Evolutionary conservation across 2,329 filamentous ascomycete genomes (phyloP).

Genomic region (Rhynchosporium graminicola): DNA sequence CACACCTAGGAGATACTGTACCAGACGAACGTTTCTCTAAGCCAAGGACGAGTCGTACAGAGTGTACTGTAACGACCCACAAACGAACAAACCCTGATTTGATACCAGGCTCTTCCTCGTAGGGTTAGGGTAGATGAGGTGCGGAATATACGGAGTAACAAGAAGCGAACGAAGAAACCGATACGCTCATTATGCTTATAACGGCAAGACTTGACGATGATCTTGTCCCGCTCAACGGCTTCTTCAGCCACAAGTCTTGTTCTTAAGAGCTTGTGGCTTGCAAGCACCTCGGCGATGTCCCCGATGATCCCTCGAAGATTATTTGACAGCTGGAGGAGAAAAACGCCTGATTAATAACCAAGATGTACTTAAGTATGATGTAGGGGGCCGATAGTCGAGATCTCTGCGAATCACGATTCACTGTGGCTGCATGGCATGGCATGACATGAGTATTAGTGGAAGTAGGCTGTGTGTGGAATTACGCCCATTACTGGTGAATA

Average conservation of each 20-base stretch:
- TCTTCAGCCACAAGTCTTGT: constrained; percentile 25
- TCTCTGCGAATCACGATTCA: constrained; percentile 1
- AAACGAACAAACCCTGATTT: constrained; percentile 2
- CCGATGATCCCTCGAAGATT: constrained; percentile 16
- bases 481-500: constrained; percentile 8
- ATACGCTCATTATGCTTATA: constrained; percentile 7
- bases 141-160: no score
- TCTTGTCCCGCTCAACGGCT: constrained; percentile 16
- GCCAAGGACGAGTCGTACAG: not conserved
- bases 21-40: constrained; percentile 10
- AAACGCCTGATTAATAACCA: constrained; percentile 2
- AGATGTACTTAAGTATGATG: constrained; percentile 9
- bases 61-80: not conserved
- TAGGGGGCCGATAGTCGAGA: constrained; percentile 15
- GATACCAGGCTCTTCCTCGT: constrained; percentile 1
- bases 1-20: not conserved
- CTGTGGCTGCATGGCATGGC: constrained; percentile 9
- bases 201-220: constrained; percentile 9
- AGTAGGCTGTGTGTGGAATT: not conserved
- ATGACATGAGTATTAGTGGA: not conserved
- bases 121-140: no score
- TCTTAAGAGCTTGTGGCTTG: constrained; percentile 15
- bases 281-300: constrained; percentile 2
- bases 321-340: constrained; percentile 7
- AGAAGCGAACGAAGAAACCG: no score